Evolutionary conservation across 345 rosid species (phyloP), one percentile per base, ranked within the genome.

Genomic region (Eucalyptus tenuipes): DNA sequence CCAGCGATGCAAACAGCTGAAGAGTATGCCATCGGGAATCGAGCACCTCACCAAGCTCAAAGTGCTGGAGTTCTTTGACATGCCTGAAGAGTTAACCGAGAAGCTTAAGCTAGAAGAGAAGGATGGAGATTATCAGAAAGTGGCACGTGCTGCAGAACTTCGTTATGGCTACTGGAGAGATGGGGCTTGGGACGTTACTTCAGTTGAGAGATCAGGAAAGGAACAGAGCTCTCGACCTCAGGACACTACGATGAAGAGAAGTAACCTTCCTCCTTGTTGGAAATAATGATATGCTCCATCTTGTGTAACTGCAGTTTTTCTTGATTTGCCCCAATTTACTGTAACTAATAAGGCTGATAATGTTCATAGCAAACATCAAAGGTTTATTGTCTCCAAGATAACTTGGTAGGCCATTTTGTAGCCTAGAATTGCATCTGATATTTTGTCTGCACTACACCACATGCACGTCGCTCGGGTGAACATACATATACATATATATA

Each of bases 51-150:
- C 64, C 37, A 91, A 53, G 66, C 92, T 93, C 9, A 88, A 91
- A 71, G 89, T 90, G 18, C 89, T 93, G 37, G 89, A 90, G 84
- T 91, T 91, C 49, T 91, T 90, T 40, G 93, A 90, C n/a, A 90
- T 91, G 93, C 91, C 93, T 15, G 89, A 49, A 10, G 91, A 93
- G 20, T 81, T 93, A 15, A 91, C 92, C 64, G 82, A 86, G 90
- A 91, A 87, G 42, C 81, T 90, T 85, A 22, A 57, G 53, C 88
- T 61, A 45, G 88, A 88, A 42, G 89, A 42, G 49, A 68, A 87
- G 71, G 87, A 87, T 84, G 89, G 89, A 40, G 91, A 89, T 48
- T 91, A 85, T 64, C 40, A 22, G 81, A 88, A 89, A 50, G 90
- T 91, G 17, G 91, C 88, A n/a, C 90, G 71, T 27, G 86, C 90